Conservation (phyloP, 345 rosid species). For the Microthlaspi erraticum region DNA sequence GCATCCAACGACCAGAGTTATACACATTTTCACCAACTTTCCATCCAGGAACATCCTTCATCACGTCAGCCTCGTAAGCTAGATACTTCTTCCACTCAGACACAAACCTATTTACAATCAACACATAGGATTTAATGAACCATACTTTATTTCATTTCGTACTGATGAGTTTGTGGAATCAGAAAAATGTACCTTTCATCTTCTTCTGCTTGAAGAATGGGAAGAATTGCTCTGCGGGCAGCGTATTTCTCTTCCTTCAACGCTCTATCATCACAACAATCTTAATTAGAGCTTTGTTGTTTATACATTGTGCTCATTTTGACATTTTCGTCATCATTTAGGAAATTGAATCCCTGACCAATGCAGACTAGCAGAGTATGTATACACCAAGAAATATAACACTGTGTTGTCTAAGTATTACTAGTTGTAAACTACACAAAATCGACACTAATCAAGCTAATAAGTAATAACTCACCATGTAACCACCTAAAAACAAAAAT, state of each 20-base stretch:
- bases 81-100: slow-evolving; percentile 98
- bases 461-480: slow-evolving; percentile 5
- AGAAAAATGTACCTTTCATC: slow-evolving; percentile 75
- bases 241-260: slow-evolving; percentile 94
- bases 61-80: slow-evolving; percentile 95
- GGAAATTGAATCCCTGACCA: neutral
- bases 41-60: slow-evolving; percentile 99
- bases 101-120: slow-evolving; percentile 61
- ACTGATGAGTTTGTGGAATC: neutral
- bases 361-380: neutral
- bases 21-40: slow-evolving; percentile 95
- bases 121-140: neutral
- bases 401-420: neutral
- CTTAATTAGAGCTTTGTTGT: neutral
- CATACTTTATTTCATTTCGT: neutral
- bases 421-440: neutral
- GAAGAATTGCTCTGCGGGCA: slow-evolving; percentile 82
- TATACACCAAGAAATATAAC: slow-evolving; percentile 2
- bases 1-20: slow-evolving; percentile 98
- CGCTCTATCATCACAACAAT: slow-evolving; percentile 56
- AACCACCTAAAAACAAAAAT: slow-evolving; percentile 10
- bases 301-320: neutral
- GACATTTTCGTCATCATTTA: neutral
- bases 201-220: slow-evolving; percentile 97
- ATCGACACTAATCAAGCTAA: neutral